Conservation (phyloP, 2,329 filamentous ascomycete species). For the Hypoxylon rubiginosum region DNA sequence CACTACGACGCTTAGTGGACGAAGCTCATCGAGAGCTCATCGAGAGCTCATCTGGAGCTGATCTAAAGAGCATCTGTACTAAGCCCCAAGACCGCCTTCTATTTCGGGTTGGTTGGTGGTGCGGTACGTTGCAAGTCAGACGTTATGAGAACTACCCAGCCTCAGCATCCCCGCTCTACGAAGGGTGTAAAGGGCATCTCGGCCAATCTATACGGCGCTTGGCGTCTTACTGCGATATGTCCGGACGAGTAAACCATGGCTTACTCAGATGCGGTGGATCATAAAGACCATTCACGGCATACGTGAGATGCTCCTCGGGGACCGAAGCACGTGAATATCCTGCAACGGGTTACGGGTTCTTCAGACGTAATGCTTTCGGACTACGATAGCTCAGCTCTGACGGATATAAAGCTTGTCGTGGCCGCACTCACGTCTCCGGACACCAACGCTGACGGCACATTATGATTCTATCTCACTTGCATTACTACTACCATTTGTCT, state of each 20-base stretch:
- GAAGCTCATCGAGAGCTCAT: too few relatives aligned
- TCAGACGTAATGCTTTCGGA: constrained; percentile 20
- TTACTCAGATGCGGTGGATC: constrained; percentile 38
- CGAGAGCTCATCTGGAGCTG: too few relatives aligned
- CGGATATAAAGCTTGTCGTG: constrained; percentile 24
- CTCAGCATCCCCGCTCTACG: constrained; percentile 17
- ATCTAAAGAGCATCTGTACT: constrained; percentile 27
- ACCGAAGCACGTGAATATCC: constrained; percentile 19
- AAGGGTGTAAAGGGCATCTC: constrained; percentile 4
- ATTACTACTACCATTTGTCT: constrained; percentile 2
- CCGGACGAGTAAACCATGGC: constrained; percentile 28
- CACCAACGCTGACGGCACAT: constrained; percentile 9
- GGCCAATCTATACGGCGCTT: constrained; percentile 33
- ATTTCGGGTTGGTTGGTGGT: constrained; percentile 35
- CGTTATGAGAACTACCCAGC: constrained; percentile 19
- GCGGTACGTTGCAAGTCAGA: constrained; percentile 23
- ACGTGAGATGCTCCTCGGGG: constrained; percentile 11
- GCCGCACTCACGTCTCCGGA: constrained; percentile 6
- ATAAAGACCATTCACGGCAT: constrained; percentile 17
- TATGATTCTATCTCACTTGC: constrained; percentile 14
- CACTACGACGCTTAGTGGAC: constrained; percentile 36
- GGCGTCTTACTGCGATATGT: constrained; percentile 42
- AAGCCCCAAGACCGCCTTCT: constrained; percentile 39
- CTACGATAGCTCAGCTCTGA: constrained; percentile 11
- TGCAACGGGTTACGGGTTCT: background rate